Evolutionary conservation across 805 yeast genomes (phyloP).

Genomic region (Scheffersomyces lignosus): DNA sequence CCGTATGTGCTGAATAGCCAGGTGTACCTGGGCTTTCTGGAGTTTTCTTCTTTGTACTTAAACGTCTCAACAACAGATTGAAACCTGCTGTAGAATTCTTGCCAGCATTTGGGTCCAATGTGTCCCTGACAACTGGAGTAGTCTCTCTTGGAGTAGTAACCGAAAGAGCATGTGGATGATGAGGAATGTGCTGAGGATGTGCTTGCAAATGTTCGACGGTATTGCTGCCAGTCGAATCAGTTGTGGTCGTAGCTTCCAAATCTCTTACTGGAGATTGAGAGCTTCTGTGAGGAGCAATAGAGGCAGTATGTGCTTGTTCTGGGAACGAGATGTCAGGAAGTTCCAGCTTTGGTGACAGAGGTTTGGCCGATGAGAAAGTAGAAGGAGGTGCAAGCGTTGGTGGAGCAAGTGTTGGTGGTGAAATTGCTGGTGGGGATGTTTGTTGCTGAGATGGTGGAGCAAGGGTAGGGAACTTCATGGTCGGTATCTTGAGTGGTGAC

Average conservation of each 20-base stretch:
- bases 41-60: constrained; percentile 32
- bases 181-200: constrained; percentile 16
- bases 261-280: constrained; percentile 6
- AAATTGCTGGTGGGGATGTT: background rate
- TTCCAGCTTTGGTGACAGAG: constrained; percentile 7
- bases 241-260: constrained; percentile 13
- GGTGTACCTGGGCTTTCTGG: constrained; percentile 9
- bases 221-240: no score
- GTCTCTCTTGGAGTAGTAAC: constrained; percentile 26
- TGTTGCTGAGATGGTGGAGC: constrained; percentile 1
- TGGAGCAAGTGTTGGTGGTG: background rate
- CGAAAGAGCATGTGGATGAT: constrained; percentile 29
- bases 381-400: background rate
- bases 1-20: background rate
- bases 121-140: constrained; percentile 19
- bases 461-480: no score
- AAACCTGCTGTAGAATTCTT: constrained; percentile 25
- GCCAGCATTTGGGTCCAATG: constrained; percentile 34
- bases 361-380: background rate
- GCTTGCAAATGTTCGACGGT: constrained; percentile 11
- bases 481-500: no score
- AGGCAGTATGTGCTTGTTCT: constrained; percentile 41
- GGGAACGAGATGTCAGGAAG: constrained; percentile 29
- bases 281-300: constrained; percentile 13
- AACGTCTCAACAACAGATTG: constrained; percentile 36